Conservation (phyloP, 2,329 filamentous ascomycete species). For the Aspergillus versicolor region DNA sequence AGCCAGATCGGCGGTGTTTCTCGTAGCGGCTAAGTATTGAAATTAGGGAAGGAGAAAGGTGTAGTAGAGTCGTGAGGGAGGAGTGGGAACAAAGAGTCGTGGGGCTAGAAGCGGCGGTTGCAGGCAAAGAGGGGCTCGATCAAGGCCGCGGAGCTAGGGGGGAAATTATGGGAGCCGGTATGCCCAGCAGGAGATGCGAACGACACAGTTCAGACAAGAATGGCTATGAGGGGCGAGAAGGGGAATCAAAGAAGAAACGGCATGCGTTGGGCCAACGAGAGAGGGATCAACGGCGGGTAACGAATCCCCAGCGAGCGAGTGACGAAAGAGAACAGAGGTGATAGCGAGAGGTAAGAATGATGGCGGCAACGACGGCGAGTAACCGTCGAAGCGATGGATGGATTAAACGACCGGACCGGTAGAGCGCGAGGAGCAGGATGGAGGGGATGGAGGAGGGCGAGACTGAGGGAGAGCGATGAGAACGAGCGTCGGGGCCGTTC, state of each 20-base stretch:
- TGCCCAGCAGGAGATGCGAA: slow-evolving; percentile 1
- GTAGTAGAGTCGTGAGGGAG: slow-evolving; percentile 1
- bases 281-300: slow-evolving; percentile 3
- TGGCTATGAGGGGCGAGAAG: slow-evolving; percentile 1
- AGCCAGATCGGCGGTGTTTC: slow-evolving; percentile 34
- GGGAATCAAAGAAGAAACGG: slow-evolving; percentile 11
- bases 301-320: slow-evolving; percentile 7
- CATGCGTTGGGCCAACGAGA: not conserved
- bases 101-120: slow-evolving; percentile 16
- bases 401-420: slow-evolving; percentile 7
- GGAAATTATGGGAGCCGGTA: not conserved
- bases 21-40: slow-evolving; percentile 15
- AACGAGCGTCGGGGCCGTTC: slow-evolving; percentile 5
- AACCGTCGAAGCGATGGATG: slow-evolving; percentile 5
- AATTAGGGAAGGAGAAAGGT: not conserved
- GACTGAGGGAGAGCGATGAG: slow-evolving; percentile 5
- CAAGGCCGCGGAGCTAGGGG: slow-evolving; percentile 3
- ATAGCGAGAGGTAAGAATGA: not conserved
- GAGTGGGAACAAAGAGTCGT: slow-evolving; percentile 17
- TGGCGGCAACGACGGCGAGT: slow-evolving; percentile 5
- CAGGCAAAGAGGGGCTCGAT: slow-evolving; percentile 14
- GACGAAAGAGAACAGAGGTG: not conserved
- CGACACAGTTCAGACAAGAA: slow-evolving; percentile 1
- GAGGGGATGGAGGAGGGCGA: not conserved
- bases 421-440: not conserved